Base-by-base conservation (phyloP, 2,329 filamentous ascomycete species). In the Pseudopithomyces chartarum region DNA sequence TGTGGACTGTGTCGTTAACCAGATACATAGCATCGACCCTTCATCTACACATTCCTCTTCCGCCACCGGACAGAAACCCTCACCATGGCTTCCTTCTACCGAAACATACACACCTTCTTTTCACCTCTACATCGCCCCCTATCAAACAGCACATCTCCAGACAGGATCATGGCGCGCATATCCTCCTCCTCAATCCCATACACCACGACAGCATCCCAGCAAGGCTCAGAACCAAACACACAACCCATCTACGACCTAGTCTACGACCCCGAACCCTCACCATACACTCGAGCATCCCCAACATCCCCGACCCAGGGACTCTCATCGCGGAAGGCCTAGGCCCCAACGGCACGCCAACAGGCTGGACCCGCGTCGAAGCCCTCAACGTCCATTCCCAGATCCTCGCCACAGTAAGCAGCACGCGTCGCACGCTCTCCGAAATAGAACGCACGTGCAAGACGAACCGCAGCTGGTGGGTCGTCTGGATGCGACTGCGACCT, bases 1-100 rank as follows among this genome's bases (percentile, higher is more conserved):
- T 12, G 2, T 19, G 26, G 13, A 13, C 20, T 17, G 6, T 22
- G 6, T 47, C n/a, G 29, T 52, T 51, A n/a, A 57, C 48, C 13
- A 20, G 33, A 6, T 7, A 8, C 36, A n/a, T 48, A 76, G 73
- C 80, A 87, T 71, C 84, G 83, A 22, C 91, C 91, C 0, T 94
- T 94, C 74, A 84, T 94, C 46, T 93, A 90, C 71, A 85, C 88
- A 1, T 88, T 95, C 58, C 79, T 95, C 3, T 94, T 94, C 73
- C 77, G 83, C 46, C 78, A 83, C 40, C 80, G 81, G 45, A 88
- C 88, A 6, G 81, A 85, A 52, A 84, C 85, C 1, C 70, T 84
- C 17, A 70, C 66, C 34, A 72, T 79, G 7, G 64, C 75, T 2
- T 68, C 70, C 11, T 81, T 82, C 67, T 82, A 82, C 67, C 75